Evolutionary conservation across 306 rosid genomes (phyloP).

Genomic region (Begonia masoniana): DNA sequence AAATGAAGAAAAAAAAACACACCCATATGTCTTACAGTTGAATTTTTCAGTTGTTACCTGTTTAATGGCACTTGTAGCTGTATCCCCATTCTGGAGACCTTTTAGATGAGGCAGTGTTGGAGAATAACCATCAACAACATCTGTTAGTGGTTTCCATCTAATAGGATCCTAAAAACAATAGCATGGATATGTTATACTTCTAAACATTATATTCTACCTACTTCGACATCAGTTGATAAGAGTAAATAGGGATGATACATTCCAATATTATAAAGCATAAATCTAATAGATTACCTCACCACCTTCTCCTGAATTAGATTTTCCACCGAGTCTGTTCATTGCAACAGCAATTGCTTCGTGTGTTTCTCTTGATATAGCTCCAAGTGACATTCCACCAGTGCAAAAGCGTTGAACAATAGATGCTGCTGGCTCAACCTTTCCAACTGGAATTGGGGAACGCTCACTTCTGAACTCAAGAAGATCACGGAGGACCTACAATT

Average conservation of each 20-base stretch:
- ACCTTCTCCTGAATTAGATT: constrained; percentile 98
- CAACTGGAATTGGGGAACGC: constrained; percentile 80
- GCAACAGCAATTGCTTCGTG: constrained; percentile 98
- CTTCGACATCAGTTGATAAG: neutral
- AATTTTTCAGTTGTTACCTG: constrained; percentile 49
- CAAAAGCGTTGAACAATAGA: constrained; percentile 92
- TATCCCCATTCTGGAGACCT: constrained; percentile 99
- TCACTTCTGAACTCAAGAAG: constrained; percentile 92
- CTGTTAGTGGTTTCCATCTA: constrained; percentile 92
- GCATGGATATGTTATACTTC: neutral
- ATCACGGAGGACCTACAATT: constrained; percentile 82
- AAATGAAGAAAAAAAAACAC: constrained; percentile 8
- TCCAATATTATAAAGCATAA: neutral
- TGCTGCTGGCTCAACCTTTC: constrained; percentile 90
- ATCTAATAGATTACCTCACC: constrained; percentile 63
- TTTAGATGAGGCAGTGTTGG: constrained; percentile 97
- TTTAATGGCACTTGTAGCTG: constrained; percentile 98
- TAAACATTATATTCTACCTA: neutral
- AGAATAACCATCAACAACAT: constrained; percentile 98
- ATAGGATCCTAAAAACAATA: constrained; percentile 68
- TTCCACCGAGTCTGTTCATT: constrained; percentile 97
- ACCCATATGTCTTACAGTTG: neutral
- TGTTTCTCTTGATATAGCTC: constrained; percentile 98
- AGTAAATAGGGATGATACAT: neutral
- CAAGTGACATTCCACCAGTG: constrained; percentile 99